Conservation (phyloP, 257 asterid genomes). For the Przewalskia tangutica region DNA sequence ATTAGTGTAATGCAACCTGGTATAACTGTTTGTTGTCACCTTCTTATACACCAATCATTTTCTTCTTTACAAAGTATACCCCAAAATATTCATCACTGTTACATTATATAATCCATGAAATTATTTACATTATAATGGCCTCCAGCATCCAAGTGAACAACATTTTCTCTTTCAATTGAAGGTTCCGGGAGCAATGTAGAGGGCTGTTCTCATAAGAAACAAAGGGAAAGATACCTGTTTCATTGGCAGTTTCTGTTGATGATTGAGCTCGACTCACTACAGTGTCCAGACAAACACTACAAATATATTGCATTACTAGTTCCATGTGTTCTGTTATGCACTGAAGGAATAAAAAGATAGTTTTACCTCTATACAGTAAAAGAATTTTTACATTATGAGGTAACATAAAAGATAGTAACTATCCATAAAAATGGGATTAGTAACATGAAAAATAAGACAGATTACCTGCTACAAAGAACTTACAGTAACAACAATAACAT, state of each 20-base stretch:
- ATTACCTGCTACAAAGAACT: background rate
- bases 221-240: background rate
- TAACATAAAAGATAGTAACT: background rate
- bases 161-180: background rate
- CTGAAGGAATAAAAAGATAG: background rate
- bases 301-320: background rate
- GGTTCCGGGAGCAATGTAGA: background rate
- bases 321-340: background rate
- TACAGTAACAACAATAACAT: no score
- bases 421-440: background rate
- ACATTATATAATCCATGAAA: background rate
- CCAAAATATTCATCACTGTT: background rate
- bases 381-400: background rate
- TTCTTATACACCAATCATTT: background rate
- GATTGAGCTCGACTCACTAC: background rate
- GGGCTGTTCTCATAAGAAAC: constrained; percentile 1
- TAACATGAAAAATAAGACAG: background rate
- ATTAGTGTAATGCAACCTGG: background rate
- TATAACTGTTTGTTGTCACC: background rate
- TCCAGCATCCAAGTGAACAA: background rate
- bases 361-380: background rate
- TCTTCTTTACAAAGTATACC: background rate
- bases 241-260: constrained; percentile 2
- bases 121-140: background rate
- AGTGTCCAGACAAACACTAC: constrained; percentile 1